Conservation (phyloP, 139 green algal species). For the Haematococcus sp. region DNA sequence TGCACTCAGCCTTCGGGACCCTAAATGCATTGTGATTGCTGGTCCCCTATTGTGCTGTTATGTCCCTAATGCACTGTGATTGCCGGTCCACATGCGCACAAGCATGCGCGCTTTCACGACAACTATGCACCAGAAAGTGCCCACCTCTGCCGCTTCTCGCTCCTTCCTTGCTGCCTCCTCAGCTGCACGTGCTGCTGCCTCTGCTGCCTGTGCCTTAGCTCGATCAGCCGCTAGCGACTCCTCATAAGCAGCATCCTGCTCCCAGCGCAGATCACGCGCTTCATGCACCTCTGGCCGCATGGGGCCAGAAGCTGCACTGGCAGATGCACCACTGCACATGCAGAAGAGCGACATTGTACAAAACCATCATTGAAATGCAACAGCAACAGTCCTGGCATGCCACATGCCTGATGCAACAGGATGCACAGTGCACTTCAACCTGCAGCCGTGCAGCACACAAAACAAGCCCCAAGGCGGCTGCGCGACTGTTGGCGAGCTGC, state of each 20-base stretch:
- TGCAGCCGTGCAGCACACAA: too few relatives aligned
- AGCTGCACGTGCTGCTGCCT: constrained; percentile 7
- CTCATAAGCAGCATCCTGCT: constrained; percentile 77
- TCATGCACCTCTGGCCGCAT: constrained; percentile 30
- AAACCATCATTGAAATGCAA: too few relatives aligned
- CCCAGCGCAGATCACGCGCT: constrained; percentile 43
- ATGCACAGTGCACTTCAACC: too few relatives aligned
- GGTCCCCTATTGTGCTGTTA: neutral
- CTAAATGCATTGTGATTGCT: too few relatives aligned
- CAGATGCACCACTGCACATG: neutral
- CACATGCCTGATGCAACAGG: too few relatives aligned
- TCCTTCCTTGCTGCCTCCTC: constrained; percentile 31
- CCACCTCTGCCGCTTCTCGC: constrained; percentile 21
- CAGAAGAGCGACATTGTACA: neutral
- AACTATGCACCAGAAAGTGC: neutral
- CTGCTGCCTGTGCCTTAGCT: constrained; percentile 32
- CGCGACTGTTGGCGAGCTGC: too few relatives aligned
- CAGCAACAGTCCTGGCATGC: too few relatives aligned
- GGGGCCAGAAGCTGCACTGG: constrained; percentile 1
- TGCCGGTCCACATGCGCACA: too few relatives aligned
- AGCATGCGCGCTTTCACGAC: too few relatives aligned
- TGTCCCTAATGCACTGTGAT: neutral
- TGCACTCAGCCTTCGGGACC: too few relatives aligned
- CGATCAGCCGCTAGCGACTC: constrained; percentile 61
- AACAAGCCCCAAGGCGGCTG: too few relatives aligned